These are phyloP conservation scores for Gilbertella persicaria DNA, from an alignment of 371 early-diverging fungal species.

Conservation along the genomic window DNA sequence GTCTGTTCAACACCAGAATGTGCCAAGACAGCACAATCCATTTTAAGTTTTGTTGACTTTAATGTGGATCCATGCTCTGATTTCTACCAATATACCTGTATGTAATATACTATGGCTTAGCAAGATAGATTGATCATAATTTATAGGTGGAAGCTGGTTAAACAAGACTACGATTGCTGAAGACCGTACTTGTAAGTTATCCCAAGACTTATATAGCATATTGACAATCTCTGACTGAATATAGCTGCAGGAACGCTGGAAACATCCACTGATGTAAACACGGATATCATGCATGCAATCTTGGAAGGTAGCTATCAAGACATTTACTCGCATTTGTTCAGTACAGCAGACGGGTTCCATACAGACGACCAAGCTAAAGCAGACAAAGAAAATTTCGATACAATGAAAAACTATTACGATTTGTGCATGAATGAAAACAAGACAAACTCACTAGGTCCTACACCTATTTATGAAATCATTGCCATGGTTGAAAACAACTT, in stretches of 20 bases:
- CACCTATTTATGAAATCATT: constrained; percentile 46
- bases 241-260: constrained; percentile 34
- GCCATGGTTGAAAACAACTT: constrained; percentile 15
- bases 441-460: constrained; percentile 46
- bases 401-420: constrained; percentile 48
- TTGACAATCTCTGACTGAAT: background rate
- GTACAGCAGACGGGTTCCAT: constrained; percentile 11
- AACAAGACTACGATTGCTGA: constrained; percentile 43
- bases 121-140: background rate
- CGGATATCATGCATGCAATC: constrained; percentile 18
- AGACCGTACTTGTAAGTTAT: constrained; percentile 38
- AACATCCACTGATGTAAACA: constrained; percentile 38
- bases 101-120: background rate
- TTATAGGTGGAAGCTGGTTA: constrained; percentile 53
- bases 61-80: constrained; percentile 47
- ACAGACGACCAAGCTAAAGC: constrained; percentile 9
- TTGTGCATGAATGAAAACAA: constrained; percentile 52
- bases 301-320: constrained; percentile 21
- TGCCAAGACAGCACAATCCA: constrained; percentile 38
- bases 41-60: constrained; percentile 24
- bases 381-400: constrained; percentile 45
- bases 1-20: constrained; percentile 47
- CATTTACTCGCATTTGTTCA: constrained; percentile 22
- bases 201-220: background rate
- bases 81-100: constrained; percentile 60